Percentiles rank a stretch among this genome's conserved stretches.
Conservation (phyloP, 495 filamentous ascomycete genomes). For the Aspergillus wentii region DNA sequence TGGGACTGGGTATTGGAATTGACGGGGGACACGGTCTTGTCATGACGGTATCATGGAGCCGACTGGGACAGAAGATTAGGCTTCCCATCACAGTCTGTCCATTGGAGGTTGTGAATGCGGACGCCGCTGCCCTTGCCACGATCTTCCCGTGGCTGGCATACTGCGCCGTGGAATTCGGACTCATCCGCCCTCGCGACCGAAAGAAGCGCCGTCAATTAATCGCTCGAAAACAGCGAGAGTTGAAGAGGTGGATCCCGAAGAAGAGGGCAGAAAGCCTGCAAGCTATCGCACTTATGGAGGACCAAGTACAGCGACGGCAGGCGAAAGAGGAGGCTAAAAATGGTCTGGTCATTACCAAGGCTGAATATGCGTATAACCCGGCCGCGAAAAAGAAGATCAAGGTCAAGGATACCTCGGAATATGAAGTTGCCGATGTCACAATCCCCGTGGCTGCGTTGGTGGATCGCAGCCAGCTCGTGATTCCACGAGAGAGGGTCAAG, state of each 20-base stretch:
- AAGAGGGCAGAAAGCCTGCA: slow-evolving; percentile 45
- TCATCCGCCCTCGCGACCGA: slow-evolving; percentile 35
- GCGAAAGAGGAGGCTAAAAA: slow-evolving; percentile 28
- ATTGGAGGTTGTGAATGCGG: slow-evolving; percentile 27
- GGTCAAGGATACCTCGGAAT: slow-evolving; percentile 14
- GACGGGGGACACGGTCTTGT: slow-evolving; percentile 25
- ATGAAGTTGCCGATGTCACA: slow-evolving; percentile 39
- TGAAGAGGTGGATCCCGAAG: slow-evolving; percentile 37
- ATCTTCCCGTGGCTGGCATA: slow-evolving; percentile 46
- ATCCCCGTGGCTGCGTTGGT: slow-evolving; percentile 44
- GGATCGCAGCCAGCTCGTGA: slow-evolving; percentile 41
- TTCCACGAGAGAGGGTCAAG: slow-evolving; percentile 36
- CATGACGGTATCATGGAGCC: slow-evolving; percentile 35
- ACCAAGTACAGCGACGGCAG: slow-evolving; percentile 45
- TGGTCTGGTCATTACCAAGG: slow-evolving; percentile 36
- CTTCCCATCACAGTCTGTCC: slow-evolving; percentile 37
- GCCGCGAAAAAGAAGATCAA: slow-evolving; percentile 20
- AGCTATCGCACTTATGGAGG: slow-evolving; percentile 47
- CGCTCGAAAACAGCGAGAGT: slow-evolving; percentile 31
- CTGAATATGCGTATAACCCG: slow-evolving; percentile 39
- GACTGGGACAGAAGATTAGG: slow-evolving; percentile 37
- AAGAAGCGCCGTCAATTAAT: slow-evolving; percentile 28
- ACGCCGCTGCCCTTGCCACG: slow-evolving; percentile 32
- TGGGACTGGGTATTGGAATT: slow-evolving; percentile 37
- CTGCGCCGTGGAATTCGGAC: slow-evolving; percentile 45